A percentile compares a stretch with the other conserved stretches of the same genome.
These are phyloP conservation scores for Solanum microdontum DNA, from an alignment of 257 asterid genomes.

Conservation along the genomic window DNA sequence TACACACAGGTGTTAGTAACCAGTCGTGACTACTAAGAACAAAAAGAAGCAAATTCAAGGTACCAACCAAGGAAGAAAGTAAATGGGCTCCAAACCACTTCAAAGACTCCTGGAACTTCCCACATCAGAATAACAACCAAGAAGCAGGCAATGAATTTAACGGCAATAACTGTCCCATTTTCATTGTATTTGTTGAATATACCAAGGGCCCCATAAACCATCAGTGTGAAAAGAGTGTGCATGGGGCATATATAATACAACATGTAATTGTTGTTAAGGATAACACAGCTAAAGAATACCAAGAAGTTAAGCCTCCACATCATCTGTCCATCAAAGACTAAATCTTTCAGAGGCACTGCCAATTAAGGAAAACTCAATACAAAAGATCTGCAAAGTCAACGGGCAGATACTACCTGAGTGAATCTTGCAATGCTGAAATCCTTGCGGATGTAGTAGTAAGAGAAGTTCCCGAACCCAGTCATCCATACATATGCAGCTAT, in stretches of 20 bases:
- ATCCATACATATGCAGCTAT: conserved; percentile 91
- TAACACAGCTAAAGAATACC: conserved; percentile 73
- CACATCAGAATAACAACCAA: conserved; percentile 69
- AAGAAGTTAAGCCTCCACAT: conserved; percentile 93
- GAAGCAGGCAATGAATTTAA: conserved; percentile 58
- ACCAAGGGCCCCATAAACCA: conserved; percentile 88
- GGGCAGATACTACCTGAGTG: conserved; percentile 39
- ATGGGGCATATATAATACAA: conserved; percentile 85
- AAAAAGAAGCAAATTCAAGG: neutral
- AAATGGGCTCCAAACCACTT: conserved; percentile 66
- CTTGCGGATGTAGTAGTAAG: conserved; percentile 75
- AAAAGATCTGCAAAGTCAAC: neutral
- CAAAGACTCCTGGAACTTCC: conserved; percentile 80
- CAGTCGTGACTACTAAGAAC: neutral
- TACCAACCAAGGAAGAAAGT: conserved; percentile 68
- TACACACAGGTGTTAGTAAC: conserved; percentile 3
- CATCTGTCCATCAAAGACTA: conserved; percentile 41
- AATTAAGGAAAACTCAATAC: neutral
- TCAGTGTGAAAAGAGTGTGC: conserved; percentile 88
- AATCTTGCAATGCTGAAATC: conserved; percentile 82
- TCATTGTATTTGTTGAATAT: conserved; percentile 69
- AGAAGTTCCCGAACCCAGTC: conserved; percentile 94
- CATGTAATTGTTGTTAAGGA: conserved; percentile 58
- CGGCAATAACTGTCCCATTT: conserved; percentile 56
- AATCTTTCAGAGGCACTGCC: conserved; percentile 13